Evolutionary conservation across 306 rosid genomes (phyloP), one percentile per base, ranked within the genome.

Genomic region (Begonia fuchsioides): DNA sequence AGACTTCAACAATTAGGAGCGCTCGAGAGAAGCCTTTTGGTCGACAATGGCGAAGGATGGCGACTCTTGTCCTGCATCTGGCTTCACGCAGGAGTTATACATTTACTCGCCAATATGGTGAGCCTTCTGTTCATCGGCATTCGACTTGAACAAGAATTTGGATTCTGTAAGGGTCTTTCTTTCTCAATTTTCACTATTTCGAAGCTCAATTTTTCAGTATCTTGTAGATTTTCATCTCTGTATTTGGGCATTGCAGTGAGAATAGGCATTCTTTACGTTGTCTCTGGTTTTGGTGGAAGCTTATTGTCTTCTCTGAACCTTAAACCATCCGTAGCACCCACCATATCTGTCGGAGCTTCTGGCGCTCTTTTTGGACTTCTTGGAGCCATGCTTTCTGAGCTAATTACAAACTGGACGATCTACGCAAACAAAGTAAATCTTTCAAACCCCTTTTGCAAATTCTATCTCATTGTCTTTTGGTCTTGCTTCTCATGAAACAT

Each of bases 311-410:
- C 69, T 17, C 18, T 90, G 47, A 51, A 43, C 63, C 38, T 75
- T 46, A 39, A 43, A 40, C 11, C 53, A 12, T 1, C 59, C 1
- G 2, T 0, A 32, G 13, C 14, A 11, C 38, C 50, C 44, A 43
- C 60, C 17, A 47, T 92, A 51, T 90, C 95, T 2, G 94, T 90
- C 20, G 98, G 98, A 0, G n/a, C n/a, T n/a, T n/a, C n/a, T n/a
- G n/a, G n/a, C n/a, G n/a, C n/a, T n/a, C n/a, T n/a, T n/a, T n/a
- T 90, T 15, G 98, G 98, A 12, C 71, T 85, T 55, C 49, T 85
- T 15, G 98, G 95, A 52, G 75, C 87, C 67, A 77, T 84, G 98
- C 87, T 90, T 54, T 90, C 98, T 12, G 98, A 90, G 77, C 95
- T 90, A 58, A 61, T 90, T 13, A 85, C 71, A 19, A 90, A 90